phyloP scores from a whole-genome alignment of 116 monocot species.

The Phalaenopsis hybrid region DNA sequence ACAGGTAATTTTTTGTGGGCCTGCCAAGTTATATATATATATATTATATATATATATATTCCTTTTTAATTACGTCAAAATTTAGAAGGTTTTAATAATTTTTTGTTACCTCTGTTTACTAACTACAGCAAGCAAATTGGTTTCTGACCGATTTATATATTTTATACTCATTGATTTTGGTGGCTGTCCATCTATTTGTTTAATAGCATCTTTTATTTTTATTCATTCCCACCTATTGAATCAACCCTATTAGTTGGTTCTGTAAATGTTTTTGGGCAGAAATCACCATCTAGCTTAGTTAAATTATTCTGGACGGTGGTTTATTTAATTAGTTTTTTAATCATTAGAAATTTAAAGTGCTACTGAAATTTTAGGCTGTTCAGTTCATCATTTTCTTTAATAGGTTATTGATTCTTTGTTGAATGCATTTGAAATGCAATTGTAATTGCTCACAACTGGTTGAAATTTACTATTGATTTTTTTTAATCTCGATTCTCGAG shows the following conservation, averaged over 20 bases:
- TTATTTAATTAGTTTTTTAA: background rate
- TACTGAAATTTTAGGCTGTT: background rate
- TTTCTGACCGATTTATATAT: background rate
- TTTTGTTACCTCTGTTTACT: background rate
- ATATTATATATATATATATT: background rate
- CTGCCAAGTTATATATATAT: background rate
- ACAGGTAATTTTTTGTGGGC: conserved; percentile 42
- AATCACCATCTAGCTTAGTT: background rate
- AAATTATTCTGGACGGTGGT: background rate
- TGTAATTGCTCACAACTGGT: background rate
- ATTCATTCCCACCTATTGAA: background rate
- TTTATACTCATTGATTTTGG: background rate
- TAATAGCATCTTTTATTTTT: background rate
- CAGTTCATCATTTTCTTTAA: background rate
- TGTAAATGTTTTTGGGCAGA: background rate
- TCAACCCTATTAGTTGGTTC: background rate
- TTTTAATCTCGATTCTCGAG: background rate
- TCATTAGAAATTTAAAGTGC: too few species aligned
- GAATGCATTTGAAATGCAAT: background rate
- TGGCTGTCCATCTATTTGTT: background rate
- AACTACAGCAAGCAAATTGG: background rate
- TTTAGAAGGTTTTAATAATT: background rate
- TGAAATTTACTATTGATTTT: background rate
- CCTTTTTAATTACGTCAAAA: background rate
- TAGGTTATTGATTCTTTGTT: background rate